Conservation (phyloP, 345 rosid genomes). For the thale cress (Arabidopsis thaliana) region TAIR10.1 NC_003071.7:17544501-17545000, state of each 20-base stretch:
- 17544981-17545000: slow-evolving; percentile 23
- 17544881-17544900: slow-evolving; percentile 36
- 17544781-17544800: slow-evolving; percentile 95
- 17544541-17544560: slow-evolving; percentile 32
- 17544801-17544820: slow-evolving; percentile 89
- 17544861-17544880: slow-evolving; percentile 38
- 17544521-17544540: not conserved
- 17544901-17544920: slow-evolving; percentile 49
- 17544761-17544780: slow-evolving; percentile 97
- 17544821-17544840: slow-evolving; percentile 98
- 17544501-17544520: not conserved
- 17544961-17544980: slow-evolving; percentile 75
- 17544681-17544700: slow-evolving; percentile 17
- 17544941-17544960: slow-evolving; percentile 96
- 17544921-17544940: slow-evolving; percentile 76
- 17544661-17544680: slow-evolving; percentile 29
- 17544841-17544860: slow-evolving; percentile 85
- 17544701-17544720: slow-evolving; percentile 56
- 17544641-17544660: slow-evolving; percentile 50
- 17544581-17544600: slow-evolving; percentile 53
- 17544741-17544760: slow-evolving; percentile 89
- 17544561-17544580: not conserved
- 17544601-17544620: slow-evolving; percentile 57
- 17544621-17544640: slow-evolving; percentile 65
- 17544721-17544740: slow-evolving; percentile 56